phyloP scores from a whole-genome alignment of 2,329 filamentous ascomycete genomes.

The Fusarium decemcellulare region DNA sequence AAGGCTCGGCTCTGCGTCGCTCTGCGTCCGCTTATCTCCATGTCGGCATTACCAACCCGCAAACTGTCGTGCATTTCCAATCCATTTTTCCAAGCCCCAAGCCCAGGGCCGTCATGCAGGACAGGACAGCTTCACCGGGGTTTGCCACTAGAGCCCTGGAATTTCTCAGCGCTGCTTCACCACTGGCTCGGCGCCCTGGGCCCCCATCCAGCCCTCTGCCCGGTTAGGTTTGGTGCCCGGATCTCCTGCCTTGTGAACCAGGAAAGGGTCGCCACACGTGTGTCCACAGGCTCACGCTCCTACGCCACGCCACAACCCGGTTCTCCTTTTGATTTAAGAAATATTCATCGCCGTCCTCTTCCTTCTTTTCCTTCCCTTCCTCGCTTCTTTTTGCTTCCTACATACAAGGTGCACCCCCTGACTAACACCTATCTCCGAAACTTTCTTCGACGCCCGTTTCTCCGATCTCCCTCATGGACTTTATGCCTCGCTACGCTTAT shows the following conservation, averaged over 20 bases:
- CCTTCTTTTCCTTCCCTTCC: conserved; percentile 1
- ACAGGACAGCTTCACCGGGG: conserved; percentile 26
- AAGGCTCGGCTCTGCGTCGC: not conserved
- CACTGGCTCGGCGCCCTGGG: conserved; percentile 25
- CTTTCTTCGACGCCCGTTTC: conserved; percentile 5
- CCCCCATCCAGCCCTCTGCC: not conserved
- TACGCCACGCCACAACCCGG: conserved; percentile 41
- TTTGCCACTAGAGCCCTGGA: conserved; percentile 39
- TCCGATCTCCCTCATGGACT: conserved; percentile 45
- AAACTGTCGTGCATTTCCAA: conserved; percentile 2
- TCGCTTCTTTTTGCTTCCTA: conserved; percentile 21
- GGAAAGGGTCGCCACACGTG: conserved; percentile 9
- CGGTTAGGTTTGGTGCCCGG: not conserved
- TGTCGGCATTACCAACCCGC: not conserved
- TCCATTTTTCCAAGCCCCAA: conserved; percentile 1
- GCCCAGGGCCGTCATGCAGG: conserved; percentile 12
- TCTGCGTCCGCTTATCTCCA: not conserved
- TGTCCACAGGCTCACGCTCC: conserved; percentile 30
- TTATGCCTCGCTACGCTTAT: conserved; percentile 42
- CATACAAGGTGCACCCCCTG: conserved; percentile 29
- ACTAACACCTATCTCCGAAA: conserved; percentile 34
- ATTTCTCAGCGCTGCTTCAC: conserved; percentile 38
- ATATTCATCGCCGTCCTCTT: conserved; percentile 37
- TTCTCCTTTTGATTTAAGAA: conserved; percentile 37
- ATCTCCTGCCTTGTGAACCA: not conserved